Base-by-base conservation (phyloP, 306 rosid genomes). In the Dryas alaskensis region DNA sequence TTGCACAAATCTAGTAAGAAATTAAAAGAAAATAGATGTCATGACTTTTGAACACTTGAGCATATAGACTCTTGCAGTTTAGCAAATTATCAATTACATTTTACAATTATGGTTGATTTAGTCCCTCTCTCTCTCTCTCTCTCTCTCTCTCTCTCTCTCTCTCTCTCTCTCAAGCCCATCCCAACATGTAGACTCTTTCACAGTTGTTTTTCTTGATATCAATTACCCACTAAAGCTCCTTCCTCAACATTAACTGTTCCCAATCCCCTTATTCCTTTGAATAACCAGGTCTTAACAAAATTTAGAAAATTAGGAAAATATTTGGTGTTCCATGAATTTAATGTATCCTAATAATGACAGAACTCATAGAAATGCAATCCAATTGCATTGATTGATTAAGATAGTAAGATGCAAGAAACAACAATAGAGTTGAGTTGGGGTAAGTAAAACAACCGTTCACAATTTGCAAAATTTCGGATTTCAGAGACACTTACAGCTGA, bases 1-100 rank as follows among this genome's bases (percentile, higher is more conserved):
- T 69, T 69, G 73, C 61, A 52, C 49, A 52, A 69, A 69, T 31
- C 73, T 69, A 52, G 9, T n/a, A n/a, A 39, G 49, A 4, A 49
- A 67, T 51, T 16, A 14, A 16, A 69, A 42, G n/a, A 1, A 69
- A 39, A 16, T 37, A 69, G 3, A 25, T 39, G 47, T 16, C 47
- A 39, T 14, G 12, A 68, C 14, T 27, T 25, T 65, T 31, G 37
- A 51, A 68, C 73, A 37, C 51, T 43, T n/a, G 31, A 8, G 39
- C 16, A 46, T 65, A 43, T 8, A 43, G 16, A 44, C 25, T 58
- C 40, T 31, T 17, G 22, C 31, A 54, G 37, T 27, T 31, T 50
- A 50, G 58, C 25, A 67, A 6, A 48, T 14, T 67, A 67, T 67
- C 72, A 27, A 31, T 60, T 37, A 27, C 10, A 5, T 12, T 10